Evolutionary conservation across 768 basidiomycete genomes (phyloP), one percentile per base, ranked within the genome.

Genomic region (Hericium alpestre): DNA sequence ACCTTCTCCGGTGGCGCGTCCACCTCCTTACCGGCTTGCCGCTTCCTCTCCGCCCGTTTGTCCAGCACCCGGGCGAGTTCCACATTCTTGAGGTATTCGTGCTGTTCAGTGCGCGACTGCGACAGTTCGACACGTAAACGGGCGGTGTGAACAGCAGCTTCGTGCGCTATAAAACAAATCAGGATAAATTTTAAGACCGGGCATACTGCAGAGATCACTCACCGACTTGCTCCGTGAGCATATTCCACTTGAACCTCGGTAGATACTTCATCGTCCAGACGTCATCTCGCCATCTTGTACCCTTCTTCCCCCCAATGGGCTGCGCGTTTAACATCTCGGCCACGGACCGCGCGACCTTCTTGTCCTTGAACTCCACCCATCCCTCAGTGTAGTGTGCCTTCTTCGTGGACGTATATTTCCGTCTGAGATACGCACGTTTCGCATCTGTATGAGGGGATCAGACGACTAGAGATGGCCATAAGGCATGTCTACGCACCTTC

Each of bases 241-340:
- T 96, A 71, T 88, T 84, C 96, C 96, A 99, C 65, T 94, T 96
- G 78, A 98, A 99, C 65, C 84, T 88, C 9, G 94, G 94, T 57
- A 99, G 74, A 69, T 99, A 99, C 68, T 95, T 95, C 93, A 98
- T 95, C 56, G 96, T 97, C 96, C 96, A 99, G 8, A 99, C 84
- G 62, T 99, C 96, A 66, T 98, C 95, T 67, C 91, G 77, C 90
- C 92, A 97, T 57, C 91, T 77, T 2, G 83, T 79, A 5, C 87
- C 86, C 68, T 92, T 93, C 75, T 92, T 94, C 2, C 92, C 93
- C 27, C 95, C 96, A 58, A 99, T 93, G 1, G 92, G 81, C 65
- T 93, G 86, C 1, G 94, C 96, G 67, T 99, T 99, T 61, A 99
- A 75, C 91, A 98, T 92, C 56, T 83, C 90, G 8, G 95, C 95